These are phyloP conservation scores for Pythium aristosporum DNA, from an alignment of 352 stramenopile species.

Conservation along the genomic window DNA sequence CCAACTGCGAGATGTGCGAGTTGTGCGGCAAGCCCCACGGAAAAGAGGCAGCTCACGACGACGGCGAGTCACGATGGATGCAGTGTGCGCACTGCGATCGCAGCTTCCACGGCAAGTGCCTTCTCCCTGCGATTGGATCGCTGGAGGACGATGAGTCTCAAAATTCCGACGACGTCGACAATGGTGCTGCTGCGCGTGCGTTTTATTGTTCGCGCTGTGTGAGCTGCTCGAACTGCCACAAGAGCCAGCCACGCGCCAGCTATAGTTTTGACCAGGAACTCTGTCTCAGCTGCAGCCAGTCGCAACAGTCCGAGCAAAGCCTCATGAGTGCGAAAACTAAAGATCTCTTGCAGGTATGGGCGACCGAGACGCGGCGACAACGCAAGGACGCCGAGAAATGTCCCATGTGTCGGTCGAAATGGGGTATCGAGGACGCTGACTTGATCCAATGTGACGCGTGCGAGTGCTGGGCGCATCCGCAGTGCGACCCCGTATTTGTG, in stretches of 20 bases:
- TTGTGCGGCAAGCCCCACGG: constrained; percentile 74
- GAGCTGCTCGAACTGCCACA: constrained; percentile 50
- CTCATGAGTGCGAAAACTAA: constrained; percentile 51
- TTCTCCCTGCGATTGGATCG: constrained; percentile 24
- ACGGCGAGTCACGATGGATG: constrained; percentile 19
- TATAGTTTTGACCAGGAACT: constrained; percentile 65
- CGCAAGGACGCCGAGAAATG: constrained; percentile 75
- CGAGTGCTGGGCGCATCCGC: constrained; percentile 81
- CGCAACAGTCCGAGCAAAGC: constrained; percentile 48
- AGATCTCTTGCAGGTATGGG: constrained; percentile 61
- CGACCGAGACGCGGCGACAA: constrained; percentile 40
- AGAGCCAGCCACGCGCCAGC: constrained; percentile 40
- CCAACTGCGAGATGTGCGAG: constrained; percentile 96
- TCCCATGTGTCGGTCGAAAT: constrained; percentile 71
- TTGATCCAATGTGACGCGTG: constrained; percentile 88
- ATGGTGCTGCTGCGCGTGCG: background rate
- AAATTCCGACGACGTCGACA: constrained; percentile 12
- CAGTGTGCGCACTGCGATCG: constrained; percentile 28
- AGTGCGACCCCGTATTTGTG: constrained; percentile 64
- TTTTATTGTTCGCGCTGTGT: constrained; percentile 78
- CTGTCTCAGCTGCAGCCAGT: constrained; percentile 62
- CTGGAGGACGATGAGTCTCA: constrained; percentile 15
- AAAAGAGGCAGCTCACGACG: constrained; percentile 8
- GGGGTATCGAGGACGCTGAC: constrained; percentile 70
- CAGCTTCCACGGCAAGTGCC: constrained; percentile 29